A percentile compares a stretch with the other conserved stretches of the same genome.
These are phyloP conservation scores for Capsicum chinense DNA, from an alignment of 257 asterid genomes.

Conservation along the genomic window DNA sequence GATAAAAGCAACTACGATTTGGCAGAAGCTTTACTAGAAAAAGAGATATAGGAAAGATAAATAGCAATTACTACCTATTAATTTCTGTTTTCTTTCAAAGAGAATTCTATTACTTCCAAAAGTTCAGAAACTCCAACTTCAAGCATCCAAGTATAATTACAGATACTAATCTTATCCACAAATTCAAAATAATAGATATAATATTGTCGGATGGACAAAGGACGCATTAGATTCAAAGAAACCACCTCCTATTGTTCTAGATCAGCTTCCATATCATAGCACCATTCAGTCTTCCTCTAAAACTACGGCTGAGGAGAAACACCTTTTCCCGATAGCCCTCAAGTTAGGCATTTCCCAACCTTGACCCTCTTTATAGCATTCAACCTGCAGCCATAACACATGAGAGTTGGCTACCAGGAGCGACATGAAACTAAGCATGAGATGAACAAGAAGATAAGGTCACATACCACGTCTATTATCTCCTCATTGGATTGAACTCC, in stretches of 20 bases:
- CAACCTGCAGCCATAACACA: constrained; percentile 57
- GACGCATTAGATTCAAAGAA: neutral
- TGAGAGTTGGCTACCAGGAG: neutral
- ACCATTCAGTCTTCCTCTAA: constrained; percentile 41
- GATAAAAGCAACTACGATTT: constrained; percentile 6
- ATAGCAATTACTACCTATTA: neutral
- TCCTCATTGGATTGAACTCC: constrained; percentile 52
- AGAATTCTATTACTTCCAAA: neutral
- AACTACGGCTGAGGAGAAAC: constrained; percentile 71
- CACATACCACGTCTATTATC: constrained; percentile 54
- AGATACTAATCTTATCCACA: neutral
- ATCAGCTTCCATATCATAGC: constrained; percentile 16
- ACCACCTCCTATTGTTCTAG: neutral
- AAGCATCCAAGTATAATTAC: neutral
- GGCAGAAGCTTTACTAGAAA: neutral
- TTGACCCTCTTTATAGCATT: constrained; percentile 70
- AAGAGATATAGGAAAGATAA: neutral
- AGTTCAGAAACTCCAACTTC: neutral
- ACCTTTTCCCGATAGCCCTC: constrained; percentile 62
- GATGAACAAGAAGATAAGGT: neutral
- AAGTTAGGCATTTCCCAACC: constrained; percentile 63
- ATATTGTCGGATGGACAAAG: neutral
- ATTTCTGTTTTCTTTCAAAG: neutral
- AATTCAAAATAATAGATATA: neutral
- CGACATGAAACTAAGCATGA: constrained; percentile 9